These are phyloP conservation scores for Pestalotiopsis sp. DNA, from an alignment of 2,329 filamentous ascomycete genomes.

Conservation along the genomic window DNA sequence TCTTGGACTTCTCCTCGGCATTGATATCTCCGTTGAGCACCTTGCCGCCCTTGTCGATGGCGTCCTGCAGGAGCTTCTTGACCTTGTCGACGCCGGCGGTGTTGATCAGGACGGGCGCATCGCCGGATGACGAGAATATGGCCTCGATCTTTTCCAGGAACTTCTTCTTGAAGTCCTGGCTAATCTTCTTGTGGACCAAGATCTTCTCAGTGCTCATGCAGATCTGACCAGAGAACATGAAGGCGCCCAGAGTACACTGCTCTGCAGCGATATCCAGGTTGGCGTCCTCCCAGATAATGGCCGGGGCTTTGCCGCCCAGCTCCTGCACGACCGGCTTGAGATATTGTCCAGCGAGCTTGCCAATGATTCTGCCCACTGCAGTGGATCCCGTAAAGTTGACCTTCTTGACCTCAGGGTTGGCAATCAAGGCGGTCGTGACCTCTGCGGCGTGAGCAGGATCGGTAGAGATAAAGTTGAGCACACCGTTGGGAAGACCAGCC, in stretches of 20 bases:
- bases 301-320: conserved; percentile 70
- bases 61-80: conserved; percentile 51
- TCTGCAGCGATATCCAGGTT: conserved; percentile 64
- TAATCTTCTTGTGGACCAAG: conserved; percentile 60
- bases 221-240: conserved; percentile 66
- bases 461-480: conserved; percentile 65
- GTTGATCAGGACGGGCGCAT: conserved; percentile 32
- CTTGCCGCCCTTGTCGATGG: conserved; percentile 60
- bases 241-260: conserved; percentile 60
- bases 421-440: conserved; percentile 64
- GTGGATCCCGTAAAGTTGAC: conserved; percentile 75
- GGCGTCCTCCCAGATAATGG: conserved; percentile 69
- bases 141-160: conserved; percentile 27
- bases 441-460: conserved; percentile 57
- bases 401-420: conserved; percentile 63
- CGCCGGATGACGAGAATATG: conserved; percentile 27
- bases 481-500: conserved; percentile 68
- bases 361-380: conserved; percentile 65
- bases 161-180: conserved; percentile 50
- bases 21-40: conserved; percentile 54
- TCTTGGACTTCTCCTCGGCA: conserved; percentile 35
- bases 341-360: conserved; percentile 61
- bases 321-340: conserved; percentile 72
- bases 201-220: conserved; percentile 74
- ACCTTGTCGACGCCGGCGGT: conserved; percentile 30